Conservation (phyloP, 805 yeast genomes). For the Saccharomycopsis synnaedendra region DNA sequence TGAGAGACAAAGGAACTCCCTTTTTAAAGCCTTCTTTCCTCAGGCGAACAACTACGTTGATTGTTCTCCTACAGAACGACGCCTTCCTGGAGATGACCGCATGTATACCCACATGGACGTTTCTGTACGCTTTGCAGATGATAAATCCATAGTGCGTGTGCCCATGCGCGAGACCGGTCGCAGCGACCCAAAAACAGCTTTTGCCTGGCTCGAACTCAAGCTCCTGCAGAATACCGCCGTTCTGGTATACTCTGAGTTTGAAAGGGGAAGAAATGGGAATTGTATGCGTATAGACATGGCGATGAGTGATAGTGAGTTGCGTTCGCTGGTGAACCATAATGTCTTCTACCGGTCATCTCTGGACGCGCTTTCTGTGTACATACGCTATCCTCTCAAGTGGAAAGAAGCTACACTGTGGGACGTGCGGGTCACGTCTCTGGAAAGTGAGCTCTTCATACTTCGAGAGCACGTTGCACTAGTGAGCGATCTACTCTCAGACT, state of each 20-base stretch:
- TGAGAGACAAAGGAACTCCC: conserved; percentile 62
- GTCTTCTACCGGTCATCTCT: conserved; percentile 51
- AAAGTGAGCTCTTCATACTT: conserved; percentile 50
- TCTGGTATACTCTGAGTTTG: conserved; percentile 33
- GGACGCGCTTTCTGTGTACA: conserved; percentile 42
- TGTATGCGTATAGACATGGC: conserved; percentile 34
- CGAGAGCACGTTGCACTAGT: conserved; percentile 74
- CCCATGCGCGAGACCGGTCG: conserved; percentile 63
- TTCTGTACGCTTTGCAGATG: conserved; percentile 49
- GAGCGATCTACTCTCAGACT: conserved; percentile 66
- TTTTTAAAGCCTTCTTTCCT: conserved; percentile 64
- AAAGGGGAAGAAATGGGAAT: conserved; percentile 48
- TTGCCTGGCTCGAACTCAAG: conserved; percentile 86
- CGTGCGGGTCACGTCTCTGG: conserved; percentile 39
- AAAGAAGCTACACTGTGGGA: conserved; percentile 67
- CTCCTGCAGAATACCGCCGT: conserved; percentile 42
- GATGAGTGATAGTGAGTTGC: conserved; percentile 46
- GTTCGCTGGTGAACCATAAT: conserved; percentile 86
- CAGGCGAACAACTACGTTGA: conserved; percentile 39
- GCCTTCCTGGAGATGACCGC: conserved; percentile 41
- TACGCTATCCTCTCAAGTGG: conserved; percentile 74
- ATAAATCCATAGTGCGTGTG: conserved; percentile 47
- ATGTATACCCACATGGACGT: conserved; percentile 45
- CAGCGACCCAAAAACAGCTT: conserved; percentile 40
- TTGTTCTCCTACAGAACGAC: conserved; percentile 29